Conservation (phyloP, 768 basidiomycete genomes). For the Sporobolomyces roseus region DNA sequence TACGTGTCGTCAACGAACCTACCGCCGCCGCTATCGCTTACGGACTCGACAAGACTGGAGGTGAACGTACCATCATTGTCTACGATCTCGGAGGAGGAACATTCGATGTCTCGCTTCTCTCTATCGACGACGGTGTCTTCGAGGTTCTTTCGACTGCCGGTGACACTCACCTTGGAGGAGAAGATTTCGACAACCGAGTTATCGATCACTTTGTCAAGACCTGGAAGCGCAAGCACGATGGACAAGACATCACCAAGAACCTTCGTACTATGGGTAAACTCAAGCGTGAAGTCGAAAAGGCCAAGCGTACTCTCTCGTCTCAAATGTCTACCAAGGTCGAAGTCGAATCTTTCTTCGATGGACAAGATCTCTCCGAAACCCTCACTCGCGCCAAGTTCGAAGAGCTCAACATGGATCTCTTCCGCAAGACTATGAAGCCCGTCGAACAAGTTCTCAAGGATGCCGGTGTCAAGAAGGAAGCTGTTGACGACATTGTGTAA, state of each 20-base stretch:
- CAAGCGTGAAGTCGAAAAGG: constrained; percentile 89
- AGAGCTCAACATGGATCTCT: constrained; percentile 96
- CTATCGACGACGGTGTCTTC: constrained; percentile 89
- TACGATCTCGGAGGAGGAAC: constrained; percentile 99
- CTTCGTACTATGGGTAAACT: constrained; percentile 81
- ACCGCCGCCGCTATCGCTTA: constrained; percentile 97
- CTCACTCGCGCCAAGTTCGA: constrained; percentile 98
- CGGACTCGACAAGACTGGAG: constrained; percentile 84
- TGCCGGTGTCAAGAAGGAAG: constrained; percentile 95
- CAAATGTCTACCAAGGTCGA: constrained; percentile 89
- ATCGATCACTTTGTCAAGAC: constrained; percentile 83
- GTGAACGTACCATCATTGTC: constrained; percentile 92
- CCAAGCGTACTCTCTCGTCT: constrained; percentile 85
- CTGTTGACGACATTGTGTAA: constrained; percentile 71
- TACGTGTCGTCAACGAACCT: constrained; percentile 97
- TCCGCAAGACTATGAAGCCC: constrained; percentile 99
- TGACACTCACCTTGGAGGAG: constrained; percentile 91
- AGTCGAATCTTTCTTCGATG: constrained; percentile 91
- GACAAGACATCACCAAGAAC: constrained; percentile 74
- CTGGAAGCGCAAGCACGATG: constrained; percentile 83
- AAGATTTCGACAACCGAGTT: constrained; percentile 91
- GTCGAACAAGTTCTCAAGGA: constrained; percentile 99
- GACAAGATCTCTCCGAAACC: constrained; percentile 95
- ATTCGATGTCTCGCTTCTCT: constrained; percentile 94
- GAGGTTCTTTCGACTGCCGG: constrained; percentile 86